Conservation (phyloP, 1,284 basidiomycete species). For the Singerocomus rubriflavus region DNA sequence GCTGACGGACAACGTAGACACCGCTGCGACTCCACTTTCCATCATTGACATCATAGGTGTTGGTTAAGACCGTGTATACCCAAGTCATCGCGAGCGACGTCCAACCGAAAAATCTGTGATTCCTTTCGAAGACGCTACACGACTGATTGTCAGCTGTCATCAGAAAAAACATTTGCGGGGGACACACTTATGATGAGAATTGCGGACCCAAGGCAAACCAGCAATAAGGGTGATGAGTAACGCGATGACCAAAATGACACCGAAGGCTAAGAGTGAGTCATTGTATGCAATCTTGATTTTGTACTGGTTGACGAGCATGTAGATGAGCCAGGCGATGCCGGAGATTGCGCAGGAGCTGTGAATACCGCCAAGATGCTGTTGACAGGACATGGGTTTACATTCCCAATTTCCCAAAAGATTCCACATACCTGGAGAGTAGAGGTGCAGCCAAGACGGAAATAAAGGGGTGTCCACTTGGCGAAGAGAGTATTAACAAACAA, state of each 20-base stretch:
- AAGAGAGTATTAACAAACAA: constrained; percentile 49
- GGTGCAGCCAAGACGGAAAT: constrained; percentile 66
- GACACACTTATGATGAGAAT: constrained; percentile 72
- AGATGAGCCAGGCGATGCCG: constrained; percentile 61
- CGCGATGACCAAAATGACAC: constrained; percentile 52
- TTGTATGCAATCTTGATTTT: constrained; percentile 44
- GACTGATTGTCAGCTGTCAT: constrained; percentile 6
- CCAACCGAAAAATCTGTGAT: constrained; percentile 78
- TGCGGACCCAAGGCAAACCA: constrained; percentile 69
- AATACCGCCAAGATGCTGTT: constrained; percentile 71
- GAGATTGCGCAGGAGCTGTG: constrained; percentile 71
- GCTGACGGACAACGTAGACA: constrained; percentile 55
- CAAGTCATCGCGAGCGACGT: constrained; percentile 57
- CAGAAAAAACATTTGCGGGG: background rate
- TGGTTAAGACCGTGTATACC: constrained; percentile 64
- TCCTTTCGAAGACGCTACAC: constrained; percentile 64
- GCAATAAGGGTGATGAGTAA: constrained; percentile 56
- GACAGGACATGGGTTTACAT: constrained; percentile 11
- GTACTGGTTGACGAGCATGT: constrained; percentile 57
- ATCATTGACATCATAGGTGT: constrained; percentile 53
- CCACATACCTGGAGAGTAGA: constrained; percentile 58
- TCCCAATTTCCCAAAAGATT: background rate
- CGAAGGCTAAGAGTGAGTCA: constrained; percentile 54
- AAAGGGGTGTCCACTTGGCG: constrained; percentile 73
- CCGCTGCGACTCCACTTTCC: constrained; percentile 55